Evolutionary conservation across 2,329 filamentous ascomycete species (phyloP), one percentile per base, ranked within the genome.

Genomic region (Diaporthe capsici): DNA sequence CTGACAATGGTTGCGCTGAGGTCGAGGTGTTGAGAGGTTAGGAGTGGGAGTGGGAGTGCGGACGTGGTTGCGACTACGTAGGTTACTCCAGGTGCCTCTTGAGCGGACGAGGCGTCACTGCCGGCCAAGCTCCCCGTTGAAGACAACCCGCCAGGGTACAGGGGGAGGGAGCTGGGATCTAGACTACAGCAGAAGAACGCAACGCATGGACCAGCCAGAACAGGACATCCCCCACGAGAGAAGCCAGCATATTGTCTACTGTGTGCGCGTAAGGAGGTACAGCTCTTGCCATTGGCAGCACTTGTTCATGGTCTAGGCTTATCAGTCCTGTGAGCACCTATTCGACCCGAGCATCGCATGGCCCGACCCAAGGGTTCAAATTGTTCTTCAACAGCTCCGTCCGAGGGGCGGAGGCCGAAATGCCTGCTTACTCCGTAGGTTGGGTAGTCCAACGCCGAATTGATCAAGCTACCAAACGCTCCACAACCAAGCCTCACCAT

Each of bases 71-170:
- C 58, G 71, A 65, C 57, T 55, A 44, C 28, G 39, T 63, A 71
- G 34, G 17, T 71, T 51, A 47, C 58, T 63, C 37, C 39, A 17
- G 58, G 58, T n/a, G 55, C 53, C 53, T 25, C 17, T 61, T 51
- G 37, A 20, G 31, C 47, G 39, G 51, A 71, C 44, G 51, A 68
- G 51, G 72, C 63, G 63, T 71, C 72, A 74, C 72, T 71, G 25
- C 63, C 61, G 61, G 65, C 51, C 60, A 60, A 74, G 72, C 72
- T 74, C 55, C 72, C 51, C 58, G 51, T 57, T 65, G 71, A 65
- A 55, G 71, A 53, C 47, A 10, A 53, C 47, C 58, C 49, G 12
- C 44, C 57, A 31, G 70, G 31, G 39, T 51, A 61, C 70, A 61
- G 17, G 37, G 57, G 58, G 25, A 3, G 34, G 47, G n/a, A 53